A percentile compares a stretch with the other conserved stretches of the same genome.
These are phyloP conservation scores for Spiraea crenata DNA, from an alignment of 331 rosid species.

Conservation along the genomic window DNA sequence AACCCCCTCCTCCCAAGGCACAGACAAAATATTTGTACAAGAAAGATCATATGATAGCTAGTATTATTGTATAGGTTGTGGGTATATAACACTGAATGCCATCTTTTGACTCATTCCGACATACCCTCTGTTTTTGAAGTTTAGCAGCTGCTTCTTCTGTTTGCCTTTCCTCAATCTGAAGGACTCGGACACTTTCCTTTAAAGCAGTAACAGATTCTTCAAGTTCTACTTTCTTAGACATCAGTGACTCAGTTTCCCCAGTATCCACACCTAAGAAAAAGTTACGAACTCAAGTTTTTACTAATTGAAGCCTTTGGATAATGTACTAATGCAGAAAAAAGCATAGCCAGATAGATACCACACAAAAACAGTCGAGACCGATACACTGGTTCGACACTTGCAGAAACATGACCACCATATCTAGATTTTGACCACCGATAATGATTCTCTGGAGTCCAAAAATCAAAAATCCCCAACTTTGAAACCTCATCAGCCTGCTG, in stretches of 20 bases:
- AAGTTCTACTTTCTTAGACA: slow-evolving; percentile 52
- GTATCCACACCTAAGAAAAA: slow-evolving; percentile 51
- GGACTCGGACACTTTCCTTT: slow-evolving; percentile 44
- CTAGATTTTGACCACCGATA: slow-evolving; percentile 76
- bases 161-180: slow-evolving; percentile 52
- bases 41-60: background rate
- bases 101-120: slow-evolving; percentile 10
- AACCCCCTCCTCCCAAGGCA: background rate
- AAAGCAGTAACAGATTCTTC: slow-evolving; percentile 46
- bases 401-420: slow-evolving; percentile 77
- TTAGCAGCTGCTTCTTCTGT: slow-evolving; percentile 58
- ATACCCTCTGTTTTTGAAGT: slow-evolving; percentile 69
- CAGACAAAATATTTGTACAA: background rate
- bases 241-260: slow-evolving; percentile 67
- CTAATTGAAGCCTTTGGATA: background rate
- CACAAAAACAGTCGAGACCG: slow-evolving; percentile 53
- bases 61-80: background rate
- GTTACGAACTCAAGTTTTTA: background rate
- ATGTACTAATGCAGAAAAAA: slow-evolving; percentile 6
- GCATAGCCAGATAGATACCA: slow-evolving; percentile 47
- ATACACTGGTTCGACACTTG: slow-evolving; percentile 56
- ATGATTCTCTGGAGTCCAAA: slow-evolving; percentile 95
- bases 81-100: background rate
- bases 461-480: slow-evolving; percentile 59
- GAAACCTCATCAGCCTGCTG: slow-evolving; percentile 64